These are phyloP conservation scores for Dictyostelium capitatum DNA, from an alignment of 78 protist species.

Conservation along the genomic window DNA sequence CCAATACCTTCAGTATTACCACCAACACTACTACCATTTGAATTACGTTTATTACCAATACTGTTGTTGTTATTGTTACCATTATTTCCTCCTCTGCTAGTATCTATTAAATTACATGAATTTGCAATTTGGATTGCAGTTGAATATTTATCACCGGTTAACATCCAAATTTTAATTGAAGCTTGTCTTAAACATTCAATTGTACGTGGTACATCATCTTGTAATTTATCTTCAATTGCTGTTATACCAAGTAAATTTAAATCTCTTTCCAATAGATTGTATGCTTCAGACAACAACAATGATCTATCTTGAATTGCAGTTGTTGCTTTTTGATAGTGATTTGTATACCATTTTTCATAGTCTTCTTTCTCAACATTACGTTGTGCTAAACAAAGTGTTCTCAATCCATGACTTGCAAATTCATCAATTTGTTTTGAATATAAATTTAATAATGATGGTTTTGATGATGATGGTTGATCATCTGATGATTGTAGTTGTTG, in stretches of 20 bases:
- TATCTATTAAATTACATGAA: constrained; percentile 87
- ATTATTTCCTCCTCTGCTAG: background rate
- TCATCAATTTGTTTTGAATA: constrained; percentile 60
- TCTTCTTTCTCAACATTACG: constrained; percentile 62
- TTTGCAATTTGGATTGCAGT: constrained; percentile 97
- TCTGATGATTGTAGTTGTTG: background rate
- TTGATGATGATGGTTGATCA: background rate
- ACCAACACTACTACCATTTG: background rate
- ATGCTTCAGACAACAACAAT: constrained; percentile 12
- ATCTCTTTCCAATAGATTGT: constrained; percentile 82
- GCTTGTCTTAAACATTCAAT: constrained; percentile 85
- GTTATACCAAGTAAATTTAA: constrained; percentile 94
- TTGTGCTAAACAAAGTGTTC: constrained; percentile 92
- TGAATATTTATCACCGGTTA: constrained; percentile 98
- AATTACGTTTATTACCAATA: background rate
- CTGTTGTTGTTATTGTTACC: background rate
- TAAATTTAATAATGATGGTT: background rate
- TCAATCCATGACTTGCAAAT: constrained; percentile 88
- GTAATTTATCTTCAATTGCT: constrained; percentile 98
- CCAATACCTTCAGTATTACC: background rate
- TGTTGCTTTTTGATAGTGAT: constrained; percentile 34
- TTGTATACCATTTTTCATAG: constrained; percentile 77
- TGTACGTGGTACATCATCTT: constrained; percentile 90
- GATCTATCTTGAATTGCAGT: constrained; percentile 29
- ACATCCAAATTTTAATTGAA: constrained; percentile 95